Evolutionary conservation across 106 monocot species (phyloP), one percentile per base, ranked within the genome.

Genomic region (Dactylorhiza incarnata): DNA sequence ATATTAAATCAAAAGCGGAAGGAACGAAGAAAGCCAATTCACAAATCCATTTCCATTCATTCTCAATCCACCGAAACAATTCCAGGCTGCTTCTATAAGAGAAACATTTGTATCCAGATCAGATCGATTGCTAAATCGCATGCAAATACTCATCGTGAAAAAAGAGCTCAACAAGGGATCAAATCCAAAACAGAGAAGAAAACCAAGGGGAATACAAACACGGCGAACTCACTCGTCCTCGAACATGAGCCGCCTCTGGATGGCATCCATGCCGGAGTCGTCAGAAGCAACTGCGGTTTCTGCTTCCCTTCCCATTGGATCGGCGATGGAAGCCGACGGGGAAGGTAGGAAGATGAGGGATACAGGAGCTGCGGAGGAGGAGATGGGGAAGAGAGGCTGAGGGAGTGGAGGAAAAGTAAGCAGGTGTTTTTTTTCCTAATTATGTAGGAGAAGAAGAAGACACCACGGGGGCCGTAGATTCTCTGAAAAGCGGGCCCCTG

Each of bases 181-280:
- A 15, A 48, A 26, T 17, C 5, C 15, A 24, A 70, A 49, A 75
- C 37, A 52, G 14, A 43, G 44, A 48, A 51, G 45, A 66, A 72
- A 44, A 45, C 29, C 4, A 77, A 48, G 52, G 50, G 45, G 62
- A 78, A 65, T 25, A 29, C 4, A 13, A 65, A 65, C 15, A 11
- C 9, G 16, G 44, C 53, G 68, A 46, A 17, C 91, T 90, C 73
- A 97, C 97, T 97, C 97, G 78, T 97, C 97, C 54, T 97, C 97
- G 74, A 94, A 94, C 97, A 97, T 97, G 79, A 97, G 97, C 52
- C 94, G 90, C 67, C 83, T 83, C 93, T 97, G 97, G 44, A 94
- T 91, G n/a, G 84, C 89, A 76, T 94, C 91, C 93, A 94, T 97
- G 55, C 53, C 75, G n/a, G 87, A 29, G 58, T 89, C 91, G 37